Conservation (phyloP, 164 flowering plant genomes). For the Aristolochia fimbriata region DNA sequence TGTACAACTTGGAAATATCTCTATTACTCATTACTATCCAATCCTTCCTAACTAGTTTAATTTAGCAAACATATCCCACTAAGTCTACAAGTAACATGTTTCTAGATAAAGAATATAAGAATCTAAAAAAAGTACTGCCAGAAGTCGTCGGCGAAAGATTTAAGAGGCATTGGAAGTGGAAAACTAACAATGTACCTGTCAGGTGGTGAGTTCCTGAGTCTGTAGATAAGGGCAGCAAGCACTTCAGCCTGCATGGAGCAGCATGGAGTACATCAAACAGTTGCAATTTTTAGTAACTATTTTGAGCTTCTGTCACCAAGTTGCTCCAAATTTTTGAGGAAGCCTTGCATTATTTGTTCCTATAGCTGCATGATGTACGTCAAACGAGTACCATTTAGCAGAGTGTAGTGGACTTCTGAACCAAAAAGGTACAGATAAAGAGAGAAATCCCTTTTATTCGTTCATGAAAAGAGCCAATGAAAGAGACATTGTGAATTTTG, state of each 20-base stretch:
- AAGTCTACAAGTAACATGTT: no score
- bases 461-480: no score
- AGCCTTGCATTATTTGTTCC: neutral
- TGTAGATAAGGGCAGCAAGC: conserved; percentile 63
- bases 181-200: conserved; percentile 38
- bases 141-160: neutral
- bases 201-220: conserved; percentile 62
- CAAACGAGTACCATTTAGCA: neutral
- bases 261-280: neutral
- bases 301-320: neutral
- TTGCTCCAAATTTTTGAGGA: neutral
- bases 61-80: no score
- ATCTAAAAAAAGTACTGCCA: neutral
- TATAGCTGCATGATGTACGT: neutral
- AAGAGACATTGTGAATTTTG: no score
- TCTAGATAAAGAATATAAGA: no score
- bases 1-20: no score
- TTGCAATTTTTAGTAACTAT: neutral
- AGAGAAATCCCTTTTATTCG: no score
- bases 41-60: no score
- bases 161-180: neutral
- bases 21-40: no score
- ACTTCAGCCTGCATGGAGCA: conserved; percentile 66
- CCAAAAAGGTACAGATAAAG: no score
- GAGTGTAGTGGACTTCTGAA: neutral